Conservation (phyloP, 805 yeast species). For the Sugiyamaella chiloensis region DNA sequence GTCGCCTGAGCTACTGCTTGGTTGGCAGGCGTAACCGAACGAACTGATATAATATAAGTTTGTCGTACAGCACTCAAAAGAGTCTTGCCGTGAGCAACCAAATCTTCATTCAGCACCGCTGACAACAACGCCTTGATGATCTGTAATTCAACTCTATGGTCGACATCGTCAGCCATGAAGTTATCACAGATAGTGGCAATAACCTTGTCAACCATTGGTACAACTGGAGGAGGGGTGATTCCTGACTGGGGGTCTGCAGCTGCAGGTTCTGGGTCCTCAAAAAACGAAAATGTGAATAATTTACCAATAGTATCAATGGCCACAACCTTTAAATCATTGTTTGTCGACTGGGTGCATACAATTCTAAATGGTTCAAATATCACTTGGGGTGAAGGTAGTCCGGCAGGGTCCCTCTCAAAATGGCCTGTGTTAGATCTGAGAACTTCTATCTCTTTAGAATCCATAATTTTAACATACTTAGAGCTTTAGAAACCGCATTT, state of each 20-base stretch:
- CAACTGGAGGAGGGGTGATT: constrained; percentile 52
- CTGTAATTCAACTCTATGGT: constrained; percentile 84
- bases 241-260: constrained; percentile 37
- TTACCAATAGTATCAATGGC: constrained; percentile 87
- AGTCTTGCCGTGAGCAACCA: constrained; percentile 87
- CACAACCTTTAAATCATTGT: constrained; percentile 59
- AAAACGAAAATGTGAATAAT: constrained; percentile 78
- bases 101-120: constrained; percentile 73
- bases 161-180: constrained; percentile 90
- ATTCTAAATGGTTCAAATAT: constrained; percentile 76
- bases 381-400: constrained; percentile 44
- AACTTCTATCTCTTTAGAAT: background rate
- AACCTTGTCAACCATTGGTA: constrained; percentile 71
- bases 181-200: constrained; percentile 80
- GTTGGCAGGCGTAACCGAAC: constrained; percentile 75
- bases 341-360: constrained; percentile 63
- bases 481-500: constrained; percentile 34
- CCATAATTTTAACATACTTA: constrained; percentile 28
- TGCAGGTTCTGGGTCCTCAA: constrained; percentile 41
- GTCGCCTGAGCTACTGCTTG: constrained; percentile 96
- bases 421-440: background rate
- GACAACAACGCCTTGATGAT: constrained; percentile 89
- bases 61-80: constrained; percentile 87
- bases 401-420: constrained; percentile 22
- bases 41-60: constrained; percentile 85